phyloP scores from a whole-genome alignment of 257 asterid genomes.

The Jacaranda copaia region DNA sequence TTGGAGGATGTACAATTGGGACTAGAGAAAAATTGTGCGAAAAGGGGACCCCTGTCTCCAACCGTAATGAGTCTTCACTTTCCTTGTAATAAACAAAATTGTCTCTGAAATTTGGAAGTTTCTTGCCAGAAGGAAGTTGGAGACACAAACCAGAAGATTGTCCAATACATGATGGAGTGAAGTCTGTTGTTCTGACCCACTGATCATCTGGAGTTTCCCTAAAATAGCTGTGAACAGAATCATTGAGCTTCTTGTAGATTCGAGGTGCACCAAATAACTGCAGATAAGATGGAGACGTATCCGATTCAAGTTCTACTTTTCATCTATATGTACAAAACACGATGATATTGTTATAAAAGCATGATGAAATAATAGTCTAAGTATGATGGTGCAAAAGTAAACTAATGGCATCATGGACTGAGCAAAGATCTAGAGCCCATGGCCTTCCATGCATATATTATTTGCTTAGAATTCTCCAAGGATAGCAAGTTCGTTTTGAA shows the following conservation, averaged over 20 bases:
- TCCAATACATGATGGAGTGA: conserved; percentile 68
- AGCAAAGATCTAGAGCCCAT: too few relatives aligned
- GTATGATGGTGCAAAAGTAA: too few relatives aligned
- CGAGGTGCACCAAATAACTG: conserved; percentile 90
- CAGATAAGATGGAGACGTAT: conserved; percentile 11
- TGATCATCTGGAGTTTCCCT: conserved; percentile 70
- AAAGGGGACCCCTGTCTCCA: conserved; percentile 56
- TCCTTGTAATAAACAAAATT: conserved; percentile 63
- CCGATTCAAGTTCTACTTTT: background rate
- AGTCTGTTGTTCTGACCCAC: conserved; percentile 91
- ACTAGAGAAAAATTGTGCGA: conserved; percentile 54
- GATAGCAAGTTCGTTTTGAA: too few relatives aligned
- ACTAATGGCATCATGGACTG: too few relatives aligned
- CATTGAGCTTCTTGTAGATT: conserved; percentile 59
- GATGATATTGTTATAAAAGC: background rate
- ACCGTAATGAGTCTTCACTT: conserved; percentile 44
- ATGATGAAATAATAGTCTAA: too few relatives aligned
- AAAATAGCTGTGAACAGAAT: conserved; percentile 46
- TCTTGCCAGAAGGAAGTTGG: conserved; percentile 57
- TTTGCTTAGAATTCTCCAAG: too few relatives aligned
- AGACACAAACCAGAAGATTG: conserved; percentile 86
- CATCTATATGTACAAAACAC: background rate
- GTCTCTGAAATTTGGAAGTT: conserved; percentile 70
- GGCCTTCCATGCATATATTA: too few relatives aligned
- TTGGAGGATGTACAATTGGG: conserved; percentile 72